These are phyloP conservation scores for Agapanthus africanus DNA, from an alignment of 106 monocot species.

Conservation along the genomic window DNA sequence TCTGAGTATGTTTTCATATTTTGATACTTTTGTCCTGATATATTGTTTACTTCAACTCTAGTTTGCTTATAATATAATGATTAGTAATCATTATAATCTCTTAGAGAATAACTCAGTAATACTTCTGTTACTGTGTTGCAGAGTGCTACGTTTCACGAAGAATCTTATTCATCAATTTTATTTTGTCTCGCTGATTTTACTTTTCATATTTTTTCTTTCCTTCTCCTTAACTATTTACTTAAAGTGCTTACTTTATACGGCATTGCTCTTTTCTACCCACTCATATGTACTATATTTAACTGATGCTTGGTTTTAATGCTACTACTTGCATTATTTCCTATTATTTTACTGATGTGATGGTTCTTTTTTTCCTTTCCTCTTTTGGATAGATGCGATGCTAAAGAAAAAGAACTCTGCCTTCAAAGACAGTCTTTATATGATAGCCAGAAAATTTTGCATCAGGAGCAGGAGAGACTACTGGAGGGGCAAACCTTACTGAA, in stretches of 20 bases:
- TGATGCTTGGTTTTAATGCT: neutral
- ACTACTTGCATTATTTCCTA: neutral
- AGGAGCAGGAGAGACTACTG: conserved; percentile 60
- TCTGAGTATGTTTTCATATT: conserved; percentile 43
- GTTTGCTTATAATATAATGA: no score
- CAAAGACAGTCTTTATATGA: conserved; percentile 62
- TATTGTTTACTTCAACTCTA: neutral
- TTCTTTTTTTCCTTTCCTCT: neutral
- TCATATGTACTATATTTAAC: neutral
- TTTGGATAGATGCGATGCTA: conserved; percentile 50
- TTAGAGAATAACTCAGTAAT: neutral
- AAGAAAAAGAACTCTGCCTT: conserved; percentile 61
- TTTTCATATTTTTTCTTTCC: neutral
- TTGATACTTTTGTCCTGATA: neutral
- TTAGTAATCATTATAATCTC: neutral
- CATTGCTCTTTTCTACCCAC: neutral
- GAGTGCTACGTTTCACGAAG: neutral
- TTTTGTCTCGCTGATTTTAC: no score
- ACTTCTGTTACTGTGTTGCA: neutral
- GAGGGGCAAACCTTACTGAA: conserved; percentile 48
- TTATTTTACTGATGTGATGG: neutral
- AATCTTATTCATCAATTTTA: no score
- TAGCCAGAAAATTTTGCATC: conserved; percentile 58
- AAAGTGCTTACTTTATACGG: neutral
- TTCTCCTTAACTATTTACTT: neutral